Base-by-base conservation (phyloP, 2,329 filamentous ascomycete genomes). In the Aaosphaeria pasadenensis region DNA sequence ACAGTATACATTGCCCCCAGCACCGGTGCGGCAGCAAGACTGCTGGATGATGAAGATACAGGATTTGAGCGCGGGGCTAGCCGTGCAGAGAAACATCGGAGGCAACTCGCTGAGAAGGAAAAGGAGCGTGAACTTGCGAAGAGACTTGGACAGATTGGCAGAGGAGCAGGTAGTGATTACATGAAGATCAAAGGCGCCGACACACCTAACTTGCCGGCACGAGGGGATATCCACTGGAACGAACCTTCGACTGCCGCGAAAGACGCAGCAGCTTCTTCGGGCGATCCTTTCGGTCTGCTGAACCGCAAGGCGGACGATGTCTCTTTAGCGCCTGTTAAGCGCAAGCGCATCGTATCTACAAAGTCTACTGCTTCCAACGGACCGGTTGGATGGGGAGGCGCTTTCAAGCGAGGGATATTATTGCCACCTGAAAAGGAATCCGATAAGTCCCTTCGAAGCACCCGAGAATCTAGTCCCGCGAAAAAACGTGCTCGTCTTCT, bases 111-210 rank as follows among this genome's bases (percentile, higher is more conserved):
- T 5, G 81, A 80, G 11, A 80, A 83, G 57, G 87, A 91, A 67
- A 86, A 82, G 61, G 89, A 92, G 66, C 77, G 83, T 17, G 85
- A 89, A 28, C 79, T 94, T 43, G 86, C 85, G 54, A 83, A 82
- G 63, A 83, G 82, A 56, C 75, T 94, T 2, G 82, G 82, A 7
- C 74, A 80, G 44, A 74, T 84, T 49, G 87, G 87, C 7, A 79
- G 55, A 39, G 85, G 85, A 5, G 79, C 86, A 0, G 88, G 87
- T 2, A 81, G 77, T 42, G 86, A 89, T 51, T 91, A 91, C 67
- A 84, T 91, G 79, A 77, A 73, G 45, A 43, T 64, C 6, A 70
- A 66, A 36, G 55, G 49, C 1, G 54, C 57, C 11, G 55, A 50
- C 39, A 52, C 53, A 0, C 52, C 51, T 6, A 57, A 56, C 38